Evolutionary conservation across 208 protist genomes (phyloP).

Genomic region (Entamoeba invadens): DNA sequence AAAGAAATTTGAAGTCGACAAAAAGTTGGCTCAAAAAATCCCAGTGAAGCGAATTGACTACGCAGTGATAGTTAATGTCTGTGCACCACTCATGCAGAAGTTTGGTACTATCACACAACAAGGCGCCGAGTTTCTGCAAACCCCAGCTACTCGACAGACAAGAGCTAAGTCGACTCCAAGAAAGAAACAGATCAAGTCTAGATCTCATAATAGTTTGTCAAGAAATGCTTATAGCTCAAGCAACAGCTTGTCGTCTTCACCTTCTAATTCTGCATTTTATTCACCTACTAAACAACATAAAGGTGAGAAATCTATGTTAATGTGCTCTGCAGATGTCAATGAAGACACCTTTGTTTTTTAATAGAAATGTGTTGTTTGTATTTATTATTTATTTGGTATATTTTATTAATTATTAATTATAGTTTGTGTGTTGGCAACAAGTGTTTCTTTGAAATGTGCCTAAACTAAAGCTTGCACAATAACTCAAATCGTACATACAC

Average conservation of each 20-base stretch:
- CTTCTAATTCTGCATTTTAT: background rate
- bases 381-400: no score
- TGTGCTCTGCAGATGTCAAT: no score
- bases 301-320: no score
- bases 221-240: no score
- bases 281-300: no score
- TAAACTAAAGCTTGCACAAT: no score
- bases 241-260: background rate
- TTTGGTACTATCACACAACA: background rate
- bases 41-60: background rate
- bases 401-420: no score
- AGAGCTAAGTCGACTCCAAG: background rate
- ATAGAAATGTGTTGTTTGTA: no score
- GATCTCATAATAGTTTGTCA: background rate
- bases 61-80: background rate
- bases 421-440: no score
- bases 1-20: background rate
- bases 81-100: background rate
- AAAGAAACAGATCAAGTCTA: background rate
- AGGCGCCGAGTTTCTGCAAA: background rate
- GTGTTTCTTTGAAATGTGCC: no score
- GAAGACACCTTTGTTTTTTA: no score
- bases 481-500: no score
- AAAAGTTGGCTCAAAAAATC: background rate
- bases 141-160: background rate